phyloP scores from a whole-genome alignment of 2,329 filamentous ascomycete genomes.

The Colletotrichum neosansevieriae region DNA sequence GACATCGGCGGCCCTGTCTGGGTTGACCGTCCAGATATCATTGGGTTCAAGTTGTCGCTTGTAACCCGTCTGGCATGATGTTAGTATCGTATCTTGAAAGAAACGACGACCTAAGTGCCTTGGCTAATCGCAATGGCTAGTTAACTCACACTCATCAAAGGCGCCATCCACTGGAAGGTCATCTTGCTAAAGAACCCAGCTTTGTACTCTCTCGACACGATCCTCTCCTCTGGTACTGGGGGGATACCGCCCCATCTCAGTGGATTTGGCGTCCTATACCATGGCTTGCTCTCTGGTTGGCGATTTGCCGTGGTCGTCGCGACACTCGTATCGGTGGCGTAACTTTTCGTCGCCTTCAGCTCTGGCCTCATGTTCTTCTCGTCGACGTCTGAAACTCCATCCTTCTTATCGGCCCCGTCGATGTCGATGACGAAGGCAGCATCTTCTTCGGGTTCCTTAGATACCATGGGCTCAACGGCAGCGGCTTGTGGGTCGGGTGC shows the following conservation, averaged over 20 bases:
- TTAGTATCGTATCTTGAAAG: neutral
- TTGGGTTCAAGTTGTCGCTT: slow-evolving; percentile 83
- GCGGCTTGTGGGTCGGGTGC: slow-evolving; percentile 47
- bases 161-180: slow-evolving; percentile 91
- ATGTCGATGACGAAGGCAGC: slow-evolving; percentile 30
- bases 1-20: slow-evolving; percentile 77
- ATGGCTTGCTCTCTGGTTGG: slow-evolving; percentile 62
- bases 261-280: slow-evolving; percentile 73
- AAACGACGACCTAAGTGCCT: neutral
- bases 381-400: slow-evolving; percentile 13
- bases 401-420: slow-evolving; percentile 32
- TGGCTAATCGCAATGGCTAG: neutral
- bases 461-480: slow-evolving; percentile 44
- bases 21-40: slow-evolving; percentile 92
- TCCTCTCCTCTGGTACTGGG: slow-evolving; percentile 65
- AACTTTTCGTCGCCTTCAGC: slow-evolving; percentile 61
- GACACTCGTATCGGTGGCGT: slow-evolving; percentile 66
- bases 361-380: slow-evolving; percentile 33
- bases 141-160: slow-evolving; percentile 79
- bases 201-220: slow-evolving; percentile 74
- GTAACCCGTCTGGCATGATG: slow-evolving; percentile 76
- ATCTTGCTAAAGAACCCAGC: slow-evolving; percentile 81
- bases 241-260: slow-evolving; percentile 69
- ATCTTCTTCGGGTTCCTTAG: slow-evolving; percentile 31
- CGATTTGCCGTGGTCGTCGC: slow-evolving; percentile 55